Evolutionary conservation across 192 early-diverging fungal genomes (phyloP).

Genomic region (Linnemannia hyalina): DNA sequence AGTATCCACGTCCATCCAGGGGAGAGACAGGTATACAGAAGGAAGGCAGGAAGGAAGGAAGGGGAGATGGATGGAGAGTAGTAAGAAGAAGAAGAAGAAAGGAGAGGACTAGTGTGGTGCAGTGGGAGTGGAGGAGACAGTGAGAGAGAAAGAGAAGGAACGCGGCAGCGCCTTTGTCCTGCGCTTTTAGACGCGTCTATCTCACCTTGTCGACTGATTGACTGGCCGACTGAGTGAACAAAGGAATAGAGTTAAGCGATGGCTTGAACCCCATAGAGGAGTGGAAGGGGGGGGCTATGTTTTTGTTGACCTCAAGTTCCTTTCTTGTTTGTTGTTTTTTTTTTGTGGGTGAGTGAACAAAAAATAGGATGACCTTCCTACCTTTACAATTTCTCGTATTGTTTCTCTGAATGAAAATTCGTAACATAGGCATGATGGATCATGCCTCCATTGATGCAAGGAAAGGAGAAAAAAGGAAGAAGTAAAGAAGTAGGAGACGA

Average conservation of each 20-base stretch:
- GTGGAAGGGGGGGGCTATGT: background rate
- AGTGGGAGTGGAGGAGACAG: background rate
- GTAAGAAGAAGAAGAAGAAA: background rate
- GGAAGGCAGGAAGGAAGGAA: slow-evolving; percentile 4
- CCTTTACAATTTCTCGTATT: background rate
- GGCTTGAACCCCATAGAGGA: background rate
- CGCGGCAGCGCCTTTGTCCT: background rate
- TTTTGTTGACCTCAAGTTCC: background rate
- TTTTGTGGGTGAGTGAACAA: background rate
- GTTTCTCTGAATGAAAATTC: background rate
- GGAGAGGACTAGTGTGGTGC: background rate
- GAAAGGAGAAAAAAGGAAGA: background rate
- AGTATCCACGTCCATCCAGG: background rate
- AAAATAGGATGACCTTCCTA: background rate
- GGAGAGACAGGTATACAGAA: background rate
- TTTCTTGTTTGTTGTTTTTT: background rate
- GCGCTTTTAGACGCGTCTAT: background rate
- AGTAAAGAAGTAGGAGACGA: background rate
- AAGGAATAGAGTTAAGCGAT: background rate
- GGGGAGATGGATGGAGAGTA: background rate
- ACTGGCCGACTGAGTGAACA: background rate
- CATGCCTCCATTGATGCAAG: background rate
- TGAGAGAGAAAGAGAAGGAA: background rate
- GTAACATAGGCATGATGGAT: background rate
- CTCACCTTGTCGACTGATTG: background rate